A percentile compares a stretch with the other conserved stretches of the same genome.
Evolutionary conservation across 192 early-diverging fungal species (phyloP).

Genomic region (Thoreauomyces humboldtii): DNA sequence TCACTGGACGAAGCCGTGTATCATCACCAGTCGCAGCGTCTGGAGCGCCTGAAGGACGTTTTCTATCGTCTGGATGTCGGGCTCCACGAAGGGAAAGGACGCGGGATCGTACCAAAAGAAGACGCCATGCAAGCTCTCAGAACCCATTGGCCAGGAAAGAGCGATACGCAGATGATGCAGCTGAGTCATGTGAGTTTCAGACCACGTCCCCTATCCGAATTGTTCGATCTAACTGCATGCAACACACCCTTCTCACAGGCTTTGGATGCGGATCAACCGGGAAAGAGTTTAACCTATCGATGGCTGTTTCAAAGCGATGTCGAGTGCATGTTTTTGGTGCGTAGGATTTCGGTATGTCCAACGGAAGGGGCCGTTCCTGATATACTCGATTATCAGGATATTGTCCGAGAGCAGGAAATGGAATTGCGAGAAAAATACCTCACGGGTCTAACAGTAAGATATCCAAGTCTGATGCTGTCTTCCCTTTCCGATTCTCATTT

Average conservation of each 20-base stretch:
- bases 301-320: conserved; percentile 45
- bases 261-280: conserved; percentile 47
- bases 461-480: too few relatives aligned
- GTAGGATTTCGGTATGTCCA: too few relatives aligned
- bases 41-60: conserved; percentile 41
- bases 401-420: conserved; percentile 44
- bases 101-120: conserved; percentile 34
- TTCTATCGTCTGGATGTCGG: conserved; percentile 43
- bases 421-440: conserved; percentile 34
- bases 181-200: conserved; percentile 34
- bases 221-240: neutral
- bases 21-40: conserved; percentile 32
- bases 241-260: conserved; percentile 27
- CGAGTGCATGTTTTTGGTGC: conserved; percentile 38
- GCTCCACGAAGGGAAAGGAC: conserved; percentile 29
- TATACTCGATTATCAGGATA: conserved; percentile 33
- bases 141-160: conserved; percentile 42
- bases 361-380: too few relatives aligned
- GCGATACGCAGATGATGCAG: conserved; percentile 27
- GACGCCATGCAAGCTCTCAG: conserved; percentile 19
- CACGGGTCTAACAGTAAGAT: conserved; percentile 17
- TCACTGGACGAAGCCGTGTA: conserved; percentile 41
- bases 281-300: conserved; percentile 36
- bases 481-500: too few relatives aligned
- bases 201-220: too few relatives aligned